These are phyloP conservation scores for Cercospora berteroae DNA, from an alignment of 2,329 filamentous ascomycete genomes.

Conservation along the genomic window DNA sequence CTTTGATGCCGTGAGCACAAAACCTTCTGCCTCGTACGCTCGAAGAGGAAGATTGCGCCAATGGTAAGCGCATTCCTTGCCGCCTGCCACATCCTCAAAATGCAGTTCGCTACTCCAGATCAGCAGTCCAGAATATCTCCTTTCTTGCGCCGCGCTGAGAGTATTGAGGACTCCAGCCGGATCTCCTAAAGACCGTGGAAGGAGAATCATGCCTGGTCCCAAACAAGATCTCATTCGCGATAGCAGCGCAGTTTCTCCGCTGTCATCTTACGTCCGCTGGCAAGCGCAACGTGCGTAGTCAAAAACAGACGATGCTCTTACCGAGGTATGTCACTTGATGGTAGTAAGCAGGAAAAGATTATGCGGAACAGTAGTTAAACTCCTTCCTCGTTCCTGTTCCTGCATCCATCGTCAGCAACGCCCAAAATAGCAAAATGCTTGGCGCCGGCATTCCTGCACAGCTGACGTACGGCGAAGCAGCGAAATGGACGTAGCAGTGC, in stretches of 20 bases:
- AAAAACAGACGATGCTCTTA: neutral
- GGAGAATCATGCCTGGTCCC: neutral
- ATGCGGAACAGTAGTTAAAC: neutral
- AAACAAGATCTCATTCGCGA: neutral
- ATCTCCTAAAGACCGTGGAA: neutral
- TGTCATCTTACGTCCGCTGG: neutral
- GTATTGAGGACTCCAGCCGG: neutral
- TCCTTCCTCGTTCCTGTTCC: neutral
- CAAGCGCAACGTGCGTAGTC: neutral
- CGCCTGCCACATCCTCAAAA: neutral
- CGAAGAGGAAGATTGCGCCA: neutral
- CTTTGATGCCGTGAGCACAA: neutral
- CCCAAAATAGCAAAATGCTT: neutral
- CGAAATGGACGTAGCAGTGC: neutral
- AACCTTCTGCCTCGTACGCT: neutral
- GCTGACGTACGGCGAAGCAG: no score
- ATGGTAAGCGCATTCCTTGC: neutral
- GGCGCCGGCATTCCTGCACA: no score
- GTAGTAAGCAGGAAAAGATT: neutral
- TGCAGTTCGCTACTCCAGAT: neutral
- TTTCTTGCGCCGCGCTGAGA: neutral
- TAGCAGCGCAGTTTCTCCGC: neutral
- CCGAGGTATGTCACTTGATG: neutral
- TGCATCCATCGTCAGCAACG: neutral
- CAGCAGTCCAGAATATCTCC: neutral